Conservation (phyloP, 2,329 filamentous ascomycete species). For the Thelonectria olida region DNA sequence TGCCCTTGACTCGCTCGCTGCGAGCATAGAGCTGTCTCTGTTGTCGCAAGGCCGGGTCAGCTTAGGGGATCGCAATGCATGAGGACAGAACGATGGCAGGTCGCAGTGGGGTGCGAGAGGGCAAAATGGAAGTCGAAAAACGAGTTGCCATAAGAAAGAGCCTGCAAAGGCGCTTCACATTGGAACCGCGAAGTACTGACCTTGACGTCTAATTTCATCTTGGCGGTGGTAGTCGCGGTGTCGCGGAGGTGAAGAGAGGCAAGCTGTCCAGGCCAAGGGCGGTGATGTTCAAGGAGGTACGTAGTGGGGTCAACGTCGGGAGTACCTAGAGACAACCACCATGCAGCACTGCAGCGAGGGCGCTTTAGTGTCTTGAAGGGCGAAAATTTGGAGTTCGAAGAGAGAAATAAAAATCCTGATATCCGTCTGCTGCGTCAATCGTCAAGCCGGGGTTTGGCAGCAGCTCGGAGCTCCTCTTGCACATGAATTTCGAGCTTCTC, state of each 20-base stretch:
- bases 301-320: constrained; percentile 40
- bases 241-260: constrained; percentile 41
- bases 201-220: constrained; percentile 56
- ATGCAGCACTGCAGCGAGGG: constrained; percentile 31
- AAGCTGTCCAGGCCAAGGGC: constrained; percentile 42
- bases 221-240: constrained; percentile 39
- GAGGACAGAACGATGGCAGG: not conserved
- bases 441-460: constrained; percentile 25
- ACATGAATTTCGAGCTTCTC: constrained; percentile 38
- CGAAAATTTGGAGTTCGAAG: not conserved
- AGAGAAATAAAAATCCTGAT: not conserved
- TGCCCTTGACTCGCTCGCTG: constrained; percentile 95
- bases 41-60: constrained; percentile 38
- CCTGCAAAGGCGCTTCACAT: not conserved
- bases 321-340: constrained; percentile 39
- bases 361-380: constrained; percentile 2
- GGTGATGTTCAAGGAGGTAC: constrained; percentile 37
- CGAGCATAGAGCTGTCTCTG: constrained; percentile 69
- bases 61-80: constrained; percentile 28
- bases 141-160: not conserved
- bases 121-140: not conserved
- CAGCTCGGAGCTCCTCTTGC: constrained; percentile 34
- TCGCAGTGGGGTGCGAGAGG: not conserved
- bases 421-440: constrained; percentile 29
- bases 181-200: constrained; percentile 38